phyloP scores from a whole-genome alignment of 805 yeast genomes.

The Barnettozyma wickerhamii region DNA sequence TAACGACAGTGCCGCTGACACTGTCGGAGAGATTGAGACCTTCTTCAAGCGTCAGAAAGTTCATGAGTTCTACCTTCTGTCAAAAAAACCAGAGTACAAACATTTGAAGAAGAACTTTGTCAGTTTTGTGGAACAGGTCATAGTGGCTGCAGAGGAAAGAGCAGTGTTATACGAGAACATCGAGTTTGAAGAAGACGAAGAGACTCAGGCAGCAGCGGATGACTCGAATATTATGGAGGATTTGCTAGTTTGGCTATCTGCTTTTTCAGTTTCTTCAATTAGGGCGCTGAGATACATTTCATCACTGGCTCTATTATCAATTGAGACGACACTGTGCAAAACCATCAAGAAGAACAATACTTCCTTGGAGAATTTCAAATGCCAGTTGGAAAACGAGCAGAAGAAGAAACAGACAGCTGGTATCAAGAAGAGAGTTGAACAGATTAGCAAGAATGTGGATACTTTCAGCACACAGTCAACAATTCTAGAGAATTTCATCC shows the following conservation, averaged over 20 bases:
- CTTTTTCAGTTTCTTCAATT: constrained; percentile 63
- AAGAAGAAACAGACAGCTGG: constrained; percentile 31
- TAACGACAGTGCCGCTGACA: constrained; percentile 64
- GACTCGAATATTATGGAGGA: constrained; percentile 42
- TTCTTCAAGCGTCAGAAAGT: constrained; percentile 53
- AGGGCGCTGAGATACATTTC: constrained; percentile 70
- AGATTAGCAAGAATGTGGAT: constrained; percentile 39
- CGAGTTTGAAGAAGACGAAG: constrained; percentile 27
- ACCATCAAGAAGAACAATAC: constrained; percentile 34
- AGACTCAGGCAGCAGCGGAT: constrained; percentile 29
- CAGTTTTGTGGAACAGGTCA: constrained; percentile 50
- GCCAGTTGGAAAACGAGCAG: constrained; percentile 32
- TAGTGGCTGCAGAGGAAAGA: constrained; percentile 53
- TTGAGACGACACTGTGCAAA: constrained; percentile 59
- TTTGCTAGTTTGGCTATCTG: constrained; percentile 69
- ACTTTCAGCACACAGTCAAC: constrained; percentile 44
- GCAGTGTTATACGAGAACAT: constrained; percentile 47
- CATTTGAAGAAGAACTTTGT: constrained; percentile 50
- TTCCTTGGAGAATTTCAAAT: constrained; percentile 34
- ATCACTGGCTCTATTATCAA: constrained; percentile 50
- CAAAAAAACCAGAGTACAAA: constrained; percentile 43
- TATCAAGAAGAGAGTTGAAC: constrained; percentile 40
- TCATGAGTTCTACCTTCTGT: constrained; percentile 66
- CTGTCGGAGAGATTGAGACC: constrained; percentile 68
- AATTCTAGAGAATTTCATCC: constrained; percentile 52